Conservation (phyloP, 2,329 filamentous ascomycete species). For the Sporothrix humicola region DNA sequence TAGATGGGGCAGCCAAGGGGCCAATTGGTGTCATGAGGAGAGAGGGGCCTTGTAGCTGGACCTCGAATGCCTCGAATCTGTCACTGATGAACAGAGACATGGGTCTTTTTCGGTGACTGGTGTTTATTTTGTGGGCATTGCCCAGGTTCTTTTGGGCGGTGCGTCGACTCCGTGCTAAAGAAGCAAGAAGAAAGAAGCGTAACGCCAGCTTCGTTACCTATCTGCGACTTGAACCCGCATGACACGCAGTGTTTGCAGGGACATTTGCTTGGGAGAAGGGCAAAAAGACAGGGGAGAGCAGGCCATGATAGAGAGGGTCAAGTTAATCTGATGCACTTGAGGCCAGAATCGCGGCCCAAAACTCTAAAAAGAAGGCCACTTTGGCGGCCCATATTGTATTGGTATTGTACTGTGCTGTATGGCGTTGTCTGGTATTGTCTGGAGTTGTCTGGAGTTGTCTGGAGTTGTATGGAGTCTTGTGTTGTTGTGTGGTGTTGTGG, state of each 20-base stretch:
- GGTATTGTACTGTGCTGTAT: not conserved
- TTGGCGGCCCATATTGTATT: conserved; percentile 8
- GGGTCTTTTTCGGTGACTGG: not conserved
- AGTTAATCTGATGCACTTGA: conserved; percentile 2
- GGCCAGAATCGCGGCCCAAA: not conserved
- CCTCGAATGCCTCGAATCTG: not conserved
- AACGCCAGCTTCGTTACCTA: not conserved
- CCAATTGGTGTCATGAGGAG: not conserved
- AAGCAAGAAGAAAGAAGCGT: conserved; percentile 1
- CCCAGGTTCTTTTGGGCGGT: not conserved
- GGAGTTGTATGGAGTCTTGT: not conserved
- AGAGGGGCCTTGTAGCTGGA: not conserved
- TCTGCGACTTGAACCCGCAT: not conserved
- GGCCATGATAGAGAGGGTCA: not conserved
- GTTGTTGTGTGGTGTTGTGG: conserved; percentile 19
- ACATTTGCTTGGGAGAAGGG: no score
- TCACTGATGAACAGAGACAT: not conserved
- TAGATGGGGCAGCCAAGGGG: conserved; percentile 17
- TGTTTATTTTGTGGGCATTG: not conserved
- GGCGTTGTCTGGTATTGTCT: not conserved
- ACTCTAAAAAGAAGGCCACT: not conserved
- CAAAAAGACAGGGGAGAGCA: not conserved
- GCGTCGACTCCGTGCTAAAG: not conserved
- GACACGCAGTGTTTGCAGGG: conserved; percentile 12
- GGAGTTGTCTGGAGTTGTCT: conserved; percentile 9